phyloP scores from a whole-genome alignment of 257 asterid genomes.

The Gentiana macrophylla region DNA sequence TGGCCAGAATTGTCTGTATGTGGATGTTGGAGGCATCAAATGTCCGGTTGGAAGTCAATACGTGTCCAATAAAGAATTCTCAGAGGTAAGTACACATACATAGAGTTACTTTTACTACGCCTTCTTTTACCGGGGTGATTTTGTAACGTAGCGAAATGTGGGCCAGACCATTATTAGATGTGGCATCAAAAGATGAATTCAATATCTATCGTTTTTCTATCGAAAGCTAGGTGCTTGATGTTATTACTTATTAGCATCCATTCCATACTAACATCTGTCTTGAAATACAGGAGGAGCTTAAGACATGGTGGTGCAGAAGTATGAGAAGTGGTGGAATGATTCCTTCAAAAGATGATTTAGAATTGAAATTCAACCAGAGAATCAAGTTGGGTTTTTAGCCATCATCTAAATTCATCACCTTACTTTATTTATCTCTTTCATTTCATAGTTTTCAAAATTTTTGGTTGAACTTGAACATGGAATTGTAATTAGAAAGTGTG shows the following conservation, averaged over 20 bases:
- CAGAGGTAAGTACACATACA: conserved; percentile 40
- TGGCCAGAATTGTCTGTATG: conserved; percentile 33
- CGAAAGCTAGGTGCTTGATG: not conserved
- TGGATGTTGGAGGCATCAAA: conserved; percentile 54
- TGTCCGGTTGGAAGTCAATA: conserved; percentile 54
- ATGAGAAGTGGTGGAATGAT: conserved; percentile 41
- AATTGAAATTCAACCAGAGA: conserved; percentile 27
- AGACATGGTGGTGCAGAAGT: conserved; percentile 62
- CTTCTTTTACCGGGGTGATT: no score
- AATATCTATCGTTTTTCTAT: not conserved
- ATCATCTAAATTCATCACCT: not conserved
- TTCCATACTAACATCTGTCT: no score
- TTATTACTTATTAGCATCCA: no score
- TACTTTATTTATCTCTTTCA: no score
- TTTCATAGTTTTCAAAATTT: not conserved
- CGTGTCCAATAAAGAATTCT: conserved; percentile 67
- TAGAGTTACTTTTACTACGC: not conserved
- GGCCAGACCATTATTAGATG: not conserved
- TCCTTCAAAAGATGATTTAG: conserved; percentile 56
- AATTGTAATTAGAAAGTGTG: no score
- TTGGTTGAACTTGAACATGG: no score
- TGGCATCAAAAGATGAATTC: not conserved
- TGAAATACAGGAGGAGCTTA: conserved; percentile 57
- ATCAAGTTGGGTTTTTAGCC: conserved; percentile 39
- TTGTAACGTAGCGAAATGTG: not conserved